Conservation (phyloP, 441 rosid genomes). For the Croton setiger region DNA sequence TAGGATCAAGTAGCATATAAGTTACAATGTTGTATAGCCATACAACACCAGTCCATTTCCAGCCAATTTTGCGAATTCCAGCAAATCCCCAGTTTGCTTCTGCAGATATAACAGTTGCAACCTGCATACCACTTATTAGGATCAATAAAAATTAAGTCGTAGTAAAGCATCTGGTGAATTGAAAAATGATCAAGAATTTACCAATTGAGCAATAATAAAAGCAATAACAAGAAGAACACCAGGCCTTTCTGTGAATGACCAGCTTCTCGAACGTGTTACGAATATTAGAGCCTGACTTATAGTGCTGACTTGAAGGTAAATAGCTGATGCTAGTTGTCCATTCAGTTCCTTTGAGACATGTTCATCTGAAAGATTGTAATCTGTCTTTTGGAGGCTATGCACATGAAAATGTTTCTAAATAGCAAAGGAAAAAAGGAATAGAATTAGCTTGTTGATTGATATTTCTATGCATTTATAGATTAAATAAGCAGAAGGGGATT, state of each 20-base stretch:
- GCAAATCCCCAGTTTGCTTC: conserved; percentile 70
- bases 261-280: conserved; percentile 87
- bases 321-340: conserved; percentile 68
- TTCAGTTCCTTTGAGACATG: conserved; percentile 19
- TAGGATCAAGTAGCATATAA: conserved; percentile 65
- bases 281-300: conserved; percentile 92
- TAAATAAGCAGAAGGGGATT: not conserved
- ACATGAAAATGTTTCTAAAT: conserved; percentile 55
- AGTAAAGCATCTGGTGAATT: not conserved
- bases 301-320: conserved; percentile 91
- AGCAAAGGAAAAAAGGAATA: not conserved
- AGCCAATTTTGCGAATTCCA: conserved; percentile 59
- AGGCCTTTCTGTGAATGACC: conserved; percentile 86
- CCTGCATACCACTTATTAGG: conserved; percentile 30
- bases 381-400: conserved; percentile 29
- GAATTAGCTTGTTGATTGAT: too few species aligned
- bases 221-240: conserved; percentile 55
- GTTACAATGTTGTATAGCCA: conserved; percentile 77
- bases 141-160: not conserved
- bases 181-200: conserved; percentile 20
- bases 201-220: conserved; percentile 67
- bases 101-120: conserved; percentile 73
- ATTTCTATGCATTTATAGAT: conserved; percentile 16
- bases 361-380: conserved; percentile 18
- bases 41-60: conserved; percentile 85